Base-by-base conservation (phyloP, 140 eudicot genomes). In the Flaveria floridana region DNA sequence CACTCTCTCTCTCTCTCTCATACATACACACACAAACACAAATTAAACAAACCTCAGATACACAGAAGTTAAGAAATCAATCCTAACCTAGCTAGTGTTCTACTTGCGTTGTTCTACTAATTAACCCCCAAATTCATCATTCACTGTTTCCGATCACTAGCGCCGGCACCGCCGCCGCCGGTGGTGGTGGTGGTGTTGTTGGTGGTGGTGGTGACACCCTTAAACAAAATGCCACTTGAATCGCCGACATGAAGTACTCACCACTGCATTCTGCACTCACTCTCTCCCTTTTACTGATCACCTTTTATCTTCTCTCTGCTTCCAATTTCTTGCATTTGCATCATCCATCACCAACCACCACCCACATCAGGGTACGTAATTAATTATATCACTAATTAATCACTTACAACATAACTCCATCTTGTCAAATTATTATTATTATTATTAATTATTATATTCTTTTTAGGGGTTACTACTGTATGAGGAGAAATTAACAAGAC, bases 401-500 rank as follows among this genome's bases (percentile, higher is more conserved):
- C 28, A 1, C 28, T 26, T 26, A 30, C 37, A 3, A 3, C 5
- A 30, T 3, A 30, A 30, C 37, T 30, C 28, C 3, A 26, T 26
- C 6, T 30, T 30, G 5, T 30, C 4, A 2, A 2, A 26, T 26
- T 3, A 30, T 30, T 30, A 30, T 30, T 30, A 26, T 26, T 3
- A 30, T 30, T 30, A 30, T 30, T 30, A 30, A 30, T 30, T 30
- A 30, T 30, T 30, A 30, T 30, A 0, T 23, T 23, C 25, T 23
- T 23, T 30, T 2, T 58, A 87, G 95, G 95, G 75, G 14, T 82
- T 85, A 48, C n/a, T 28, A 5, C 6, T 84, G 50, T 79, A 78
- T 70, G 95, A 86, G 71, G 96, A 85, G 69, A 93, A 89, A 76
- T 34, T 34, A 34, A 77, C 89, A 7, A 86, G 98, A 63, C n/a